Evolutionary conservation across 352 stramenopile species (phyloP).

Genomic region (Aphanomyces stellatus): DNA sequence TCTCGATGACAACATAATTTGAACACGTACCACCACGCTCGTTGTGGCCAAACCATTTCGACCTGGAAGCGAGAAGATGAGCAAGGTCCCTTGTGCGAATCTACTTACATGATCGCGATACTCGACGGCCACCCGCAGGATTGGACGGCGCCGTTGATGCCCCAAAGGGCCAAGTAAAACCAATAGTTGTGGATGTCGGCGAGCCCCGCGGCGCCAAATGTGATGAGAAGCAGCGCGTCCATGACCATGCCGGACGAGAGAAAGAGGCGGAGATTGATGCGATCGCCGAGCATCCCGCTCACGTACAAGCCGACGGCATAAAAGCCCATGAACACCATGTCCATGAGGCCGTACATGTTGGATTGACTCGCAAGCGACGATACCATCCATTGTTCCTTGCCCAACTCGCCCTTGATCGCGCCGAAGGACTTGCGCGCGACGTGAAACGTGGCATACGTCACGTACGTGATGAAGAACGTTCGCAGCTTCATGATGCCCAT

Average conservation of each 20-base stretch:
- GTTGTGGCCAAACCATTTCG: constrained; percentile 22
- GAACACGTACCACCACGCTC: constrained; percentile 17
- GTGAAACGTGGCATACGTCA: constrained; percentile 13
- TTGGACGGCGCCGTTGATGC: constrained; percentile 23
- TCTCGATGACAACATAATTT: not conserved
- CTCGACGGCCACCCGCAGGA: constrained; percentile 24
- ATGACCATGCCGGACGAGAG: constrained; percentile 22
- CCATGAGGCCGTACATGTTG: constrained; percentile 24
- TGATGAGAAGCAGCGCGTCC: constrained; percentile 10
- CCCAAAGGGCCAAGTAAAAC: constrained; percentile 25
- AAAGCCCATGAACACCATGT: constrained; percentile 25
- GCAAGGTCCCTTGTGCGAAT: not conserved
- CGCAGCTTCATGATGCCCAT: not conserved
- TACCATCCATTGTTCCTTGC: constrained; percentile 11
- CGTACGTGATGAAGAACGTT: constrained; percentile 12
- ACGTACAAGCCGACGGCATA: constrained; percentile 25
- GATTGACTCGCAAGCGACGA: not conserved
- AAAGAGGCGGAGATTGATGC: constrained; percentile 24
- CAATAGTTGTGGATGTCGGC: constrained; percentile 21
- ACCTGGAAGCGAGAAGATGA: not conserved
- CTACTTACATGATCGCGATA: constrained; percentile 27
- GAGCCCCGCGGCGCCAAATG: constrained; percentile 21
- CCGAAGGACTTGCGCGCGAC: constrained; percentile 21
- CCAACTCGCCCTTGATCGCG: constrained; percentile 10
- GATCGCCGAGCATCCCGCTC: constrained; percentile 23